These are phyloP conservation scores for Haplosporangium gracile DNA, from an alignment of 192 early-diverging fungal genomes.

Conservation along the genomic window DNA sequence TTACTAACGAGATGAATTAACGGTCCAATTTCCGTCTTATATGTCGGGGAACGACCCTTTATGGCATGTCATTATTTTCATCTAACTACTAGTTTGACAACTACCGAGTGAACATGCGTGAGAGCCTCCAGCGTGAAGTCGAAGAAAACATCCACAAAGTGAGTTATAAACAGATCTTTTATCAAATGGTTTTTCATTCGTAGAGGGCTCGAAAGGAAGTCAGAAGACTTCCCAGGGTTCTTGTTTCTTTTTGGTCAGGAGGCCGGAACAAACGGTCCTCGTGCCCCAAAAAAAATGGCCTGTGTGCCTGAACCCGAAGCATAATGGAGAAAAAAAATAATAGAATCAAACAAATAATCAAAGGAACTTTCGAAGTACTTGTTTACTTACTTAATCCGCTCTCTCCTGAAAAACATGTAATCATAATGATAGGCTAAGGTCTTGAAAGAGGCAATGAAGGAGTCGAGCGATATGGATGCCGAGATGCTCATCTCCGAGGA, in stretches of 20 bases:
- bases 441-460: constrained; percentile 56
- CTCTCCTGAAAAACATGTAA: not conserved
- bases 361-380: not conserved
- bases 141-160: constrained; percentile 54
- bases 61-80: not conserved
- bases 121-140: constrained; percentile 54
- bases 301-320: not conserved
- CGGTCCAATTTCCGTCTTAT: constrained; percentile 1
- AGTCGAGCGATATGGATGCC: constrained; percentile 49
- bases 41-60: not conserved
- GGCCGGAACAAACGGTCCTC: not conserved
- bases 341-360: not conserved
- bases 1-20: constrained; percentile 8
- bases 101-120: constrained; percentile 53
- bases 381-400: not conserved
- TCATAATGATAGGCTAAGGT: constrained; percentile 27
- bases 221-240: not conserved
- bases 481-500: constrained; percentile 37
- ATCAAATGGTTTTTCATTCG: not conserved
- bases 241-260: not conserved
- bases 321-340: not conserved
- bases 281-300: not conserved
- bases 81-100: constrained; percentile 40
- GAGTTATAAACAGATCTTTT: constrained; percentile 4
- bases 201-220: too few species aligned